Evolutionary conservation across 2,329 filamentous ascomycete genomes (phyloP).

Genomic region (Bipolaris bicolor): DNA sequence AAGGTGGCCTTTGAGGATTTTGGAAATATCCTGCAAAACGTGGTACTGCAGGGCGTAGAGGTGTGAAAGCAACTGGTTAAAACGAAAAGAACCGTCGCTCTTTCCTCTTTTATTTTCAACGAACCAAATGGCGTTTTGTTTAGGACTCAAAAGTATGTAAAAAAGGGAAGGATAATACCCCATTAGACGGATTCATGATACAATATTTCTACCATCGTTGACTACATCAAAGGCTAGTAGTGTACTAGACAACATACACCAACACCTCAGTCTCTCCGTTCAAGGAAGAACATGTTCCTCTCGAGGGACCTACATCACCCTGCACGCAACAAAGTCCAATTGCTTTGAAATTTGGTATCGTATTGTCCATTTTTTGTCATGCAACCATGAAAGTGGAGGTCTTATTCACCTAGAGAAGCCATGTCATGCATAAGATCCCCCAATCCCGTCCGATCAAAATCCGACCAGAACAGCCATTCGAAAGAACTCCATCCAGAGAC

Average conservation of each 20-base stretch:
- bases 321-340: constrained; percentile 14
- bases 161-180: constrained; percentile 5
- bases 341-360: constrained; percentile 21
- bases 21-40: constrained; percentile 47
- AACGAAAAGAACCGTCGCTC: neutral
- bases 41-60: constrained; percentile 34
- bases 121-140: neutral
- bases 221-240: neutral
- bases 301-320: constrained; percentile 14
- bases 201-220: neutral
- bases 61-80: neutral
- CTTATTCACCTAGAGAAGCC: constrained; percentile 48
- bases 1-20: constrained; percentile 48
- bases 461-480: constrained; percentile 38
- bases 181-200: constrained; percentile 11
- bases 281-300: neutral
- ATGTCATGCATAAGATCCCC: constrained; percentile 47
- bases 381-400: constrained; percentile 49
- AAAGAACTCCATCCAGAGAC: constrained; percentile 47
- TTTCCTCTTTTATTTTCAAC: neutral
- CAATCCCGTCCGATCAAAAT: constrained; percentile 36
- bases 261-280: neutral
- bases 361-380: constrained; percentile 49
- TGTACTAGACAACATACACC: neutral
- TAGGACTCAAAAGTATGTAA: neutral